phyloP scores from a whole-genome alignment of 2,329 filamentous ascomycete genomes.

The Sclerotiophoma versabilis region DNA sequence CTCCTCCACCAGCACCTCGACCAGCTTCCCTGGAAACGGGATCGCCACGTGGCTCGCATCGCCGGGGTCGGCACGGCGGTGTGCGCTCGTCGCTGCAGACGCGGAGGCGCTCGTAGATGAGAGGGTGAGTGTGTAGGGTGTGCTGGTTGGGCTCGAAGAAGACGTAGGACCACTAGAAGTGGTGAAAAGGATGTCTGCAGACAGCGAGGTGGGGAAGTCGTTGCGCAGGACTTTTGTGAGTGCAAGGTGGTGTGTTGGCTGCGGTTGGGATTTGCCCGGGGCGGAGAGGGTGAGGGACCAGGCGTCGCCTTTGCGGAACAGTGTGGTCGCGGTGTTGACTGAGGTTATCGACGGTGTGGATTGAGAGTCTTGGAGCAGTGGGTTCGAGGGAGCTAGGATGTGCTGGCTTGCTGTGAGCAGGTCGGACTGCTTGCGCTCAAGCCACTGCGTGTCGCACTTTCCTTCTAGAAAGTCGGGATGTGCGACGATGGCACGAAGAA shows the following conservation, averaged over 20 bases:
- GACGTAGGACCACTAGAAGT: slow-evolving; percentile 47
- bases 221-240: slow-evolving; percentile 64
- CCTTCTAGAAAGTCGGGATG: slow-evolving; percentile 59
- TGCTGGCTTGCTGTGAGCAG: slow-evolving; percentile 46
- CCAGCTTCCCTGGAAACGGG: slow-evolving; percentile 65
- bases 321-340: slow-evolving; percentile 43
- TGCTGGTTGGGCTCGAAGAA: slow-evolving; percentile 43
- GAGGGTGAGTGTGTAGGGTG: slow-evolving; percentile 56
- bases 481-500: slow-evolving; percentile 62
- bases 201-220: slow-evolving; percentile 64
- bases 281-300: slow-evolving; percentile 62
- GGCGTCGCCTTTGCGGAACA: slow-evolving; percentile 66
- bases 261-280: slow-evolving; percentile 5
- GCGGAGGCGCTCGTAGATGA: slow-evolving; percentile 54
- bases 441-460: slow-evolving; percentile 64
- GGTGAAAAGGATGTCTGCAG: slow-evolving; percentile 62
- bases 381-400: slow-evolving; percentile 2
- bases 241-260: slow-evolving; percentile 59
- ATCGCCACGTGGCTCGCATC: slow-evolving; percentile 62
- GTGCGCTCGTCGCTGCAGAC: slow-evolving; percentile 50
- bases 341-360: slow-evolving; percentile 8
- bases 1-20: slow-evolving; percentile 64
- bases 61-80: slow-evolving; percentile 58
- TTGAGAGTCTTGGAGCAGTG: not conserved
- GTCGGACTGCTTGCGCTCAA: slow-evolving; percentile 57